phyloP scores from a whole-genome alignment of 2,329 filamentous ascomycete species.

The Penicillium sp. region DNA sequence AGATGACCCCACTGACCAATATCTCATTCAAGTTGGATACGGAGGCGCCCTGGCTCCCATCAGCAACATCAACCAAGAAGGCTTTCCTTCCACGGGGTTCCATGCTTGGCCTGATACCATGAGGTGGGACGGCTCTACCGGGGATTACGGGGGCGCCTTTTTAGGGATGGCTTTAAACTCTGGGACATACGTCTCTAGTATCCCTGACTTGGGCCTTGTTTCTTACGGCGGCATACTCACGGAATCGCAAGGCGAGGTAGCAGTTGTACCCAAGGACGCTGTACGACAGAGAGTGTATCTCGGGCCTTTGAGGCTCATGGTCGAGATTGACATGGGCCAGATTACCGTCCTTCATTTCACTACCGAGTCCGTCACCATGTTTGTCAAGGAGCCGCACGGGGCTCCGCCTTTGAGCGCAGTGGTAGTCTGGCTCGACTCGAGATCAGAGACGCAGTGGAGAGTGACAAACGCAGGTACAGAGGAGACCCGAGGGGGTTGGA shows the following conservation, averaged over 20 bases:
- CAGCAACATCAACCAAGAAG: conserved; percentile 60
- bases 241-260: background rate
- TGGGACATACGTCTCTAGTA: conserved; percentile 55
- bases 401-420: no score
- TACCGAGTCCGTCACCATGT: no score
- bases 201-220: conserved; percentile 52
- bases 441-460: no score
- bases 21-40: conserved; percentile 60
- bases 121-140: conserved; percentile 61
- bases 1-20: conserved; percentile 50
- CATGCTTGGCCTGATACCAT: conserved; percentile 63
- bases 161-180: conserved; percentile 57
- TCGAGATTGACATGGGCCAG: background rate
- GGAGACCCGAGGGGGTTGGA: no score
- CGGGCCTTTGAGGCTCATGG: background rate
- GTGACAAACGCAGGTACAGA: no score
- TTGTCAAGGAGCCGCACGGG: no score
- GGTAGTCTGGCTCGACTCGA: no score
- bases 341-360: background rate
- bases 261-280: background rate
- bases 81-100: conserved; percentile 61
- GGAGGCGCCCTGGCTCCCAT: conserved; percentile 59
- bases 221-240: conserved; percentile 54
- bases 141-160: conserved; percentile 63
- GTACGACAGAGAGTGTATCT: background rate